phyloP scores from a whole-genome alignment of 2,329 filamentous ascomycete genomes.

The Sordariomycetes sp. region DNA sequence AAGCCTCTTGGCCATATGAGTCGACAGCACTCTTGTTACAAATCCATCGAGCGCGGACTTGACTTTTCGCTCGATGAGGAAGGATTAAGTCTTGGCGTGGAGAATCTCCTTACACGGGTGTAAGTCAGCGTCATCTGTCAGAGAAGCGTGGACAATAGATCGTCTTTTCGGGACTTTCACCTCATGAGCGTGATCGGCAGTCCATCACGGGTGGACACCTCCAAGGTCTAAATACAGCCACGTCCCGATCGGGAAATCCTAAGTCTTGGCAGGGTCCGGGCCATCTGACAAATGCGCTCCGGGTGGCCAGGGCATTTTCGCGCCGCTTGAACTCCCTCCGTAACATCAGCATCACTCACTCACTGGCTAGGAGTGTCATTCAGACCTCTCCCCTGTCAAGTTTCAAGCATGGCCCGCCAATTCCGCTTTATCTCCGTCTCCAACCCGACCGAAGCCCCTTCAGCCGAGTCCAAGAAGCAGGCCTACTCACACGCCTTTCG shows the following conservation, averaged over 20 bases:
- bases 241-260: background rate
- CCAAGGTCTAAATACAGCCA: too few relatives aligned
- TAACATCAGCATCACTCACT: background rate
- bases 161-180: too few relatives aligned
- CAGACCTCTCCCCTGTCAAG: background rate
- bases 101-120: too few relatives aligned
- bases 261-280: background rate
- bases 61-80: background rate
- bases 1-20: too few relatives aligned
- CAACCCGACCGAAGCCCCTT: background rate
- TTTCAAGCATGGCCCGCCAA: background rate
- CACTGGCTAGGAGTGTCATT: background rate
- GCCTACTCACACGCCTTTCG: background rate
- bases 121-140: too few relatives aligned
- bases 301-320: too few relatives aligned
- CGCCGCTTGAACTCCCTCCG: background rate
- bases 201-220: too few relatives aligned
- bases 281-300: background rate
- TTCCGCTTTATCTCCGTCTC: background rate
- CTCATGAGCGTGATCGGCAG: too few relatives aligned
- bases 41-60: too few relatives aligned
- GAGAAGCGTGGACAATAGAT: too few relatives aligned
- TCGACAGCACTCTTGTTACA: too few relatives aligned
- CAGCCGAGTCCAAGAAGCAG: background rate
- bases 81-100: background rate